Evolutionary conservation across 495 filamentous ascomycete species (phyloP), one percentile per base, ranked within the genome.

Genomic region (Penicillium steckii): DNA sequence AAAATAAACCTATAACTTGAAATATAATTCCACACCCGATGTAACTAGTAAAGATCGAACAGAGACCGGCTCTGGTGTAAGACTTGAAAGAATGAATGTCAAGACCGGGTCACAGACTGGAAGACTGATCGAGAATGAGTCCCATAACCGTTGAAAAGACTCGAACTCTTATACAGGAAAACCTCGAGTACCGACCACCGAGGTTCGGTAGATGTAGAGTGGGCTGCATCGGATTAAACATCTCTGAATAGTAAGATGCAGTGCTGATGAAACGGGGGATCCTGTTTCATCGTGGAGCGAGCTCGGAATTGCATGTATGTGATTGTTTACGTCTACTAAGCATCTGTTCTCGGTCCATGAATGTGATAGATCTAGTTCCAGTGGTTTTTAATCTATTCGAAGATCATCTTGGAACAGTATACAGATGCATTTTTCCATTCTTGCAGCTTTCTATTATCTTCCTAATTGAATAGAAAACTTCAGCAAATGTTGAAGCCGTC

Each of bases 1-100:
- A 24, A 19, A 25, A 17, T 21, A 19, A 15, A n/a, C n/a, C n/a
- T n/a, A n/a, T n/a, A n/a, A n/a, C n/a, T n/a, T n/a, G n/a, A n/a
- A n/a, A n/a, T n/a, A n/a, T n/a, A n/a, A n/a, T n/a, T n/a, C n/a
- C n/a, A n/a, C n/a, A n/a, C n/a, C n/a, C n/a, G n/a, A n/a, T n/a
- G n/a, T n/a, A n/a, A 7, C 45, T 40, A 18, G 18, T 5, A 48
- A 50, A 48, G 30, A 45, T 35, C 21, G 48, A 37, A 26, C 6
- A 59, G 56, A 62, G 56, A 52, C 60, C 60, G 37, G 60, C 60
- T 63, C 60, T 52, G 40, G 15, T 30, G 8, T 8, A 51, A 19
- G 32, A 18, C 4, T 38, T 33, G 19, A 22, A 8, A 30, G 7
- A 24, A 15, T 23, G 47, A 52, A 48, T n/a, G n/a, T n/a, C n/a